These are phyloP conservation scores for Prosopis cineraria DNA, from an alignment of 306 rosid genomes.

Conservation along the genomic window DNA sequence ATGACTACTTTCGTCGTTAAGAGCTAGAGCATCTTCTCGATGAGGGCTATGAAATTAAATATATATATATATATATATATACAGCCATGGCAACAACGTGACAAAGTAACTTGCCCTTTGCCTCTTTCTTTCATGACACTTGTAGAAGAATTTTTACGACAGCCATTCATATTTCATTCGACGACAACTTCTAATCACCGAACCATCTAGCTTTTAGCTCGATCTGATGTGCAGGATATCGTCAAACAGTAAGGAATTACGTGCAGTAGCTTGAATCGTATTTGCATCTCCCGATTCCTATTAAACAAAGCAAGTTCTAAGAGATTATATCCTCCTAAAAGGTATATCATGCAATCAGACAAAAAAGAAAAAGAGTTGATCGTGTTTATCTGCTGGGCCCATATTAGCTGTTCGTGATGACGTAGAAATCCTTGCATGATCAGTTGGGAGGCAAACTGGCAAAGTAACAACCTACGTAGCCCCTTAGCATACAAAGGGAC, in stretches of 20 bases:
- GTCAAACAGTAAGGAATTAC: neutral
- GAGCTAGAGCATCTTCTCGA: slow-evolving; percentile 25
- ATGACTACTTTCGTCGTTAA: neutral
- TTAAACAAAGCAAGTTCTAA: neutral
- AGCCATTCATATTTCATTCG: too few relatives aligned
- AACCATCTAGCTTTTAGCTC: neutral
- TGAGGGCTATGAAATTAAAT: slow-evolving; percentile 34
- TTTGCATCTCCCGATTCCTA: neutral
- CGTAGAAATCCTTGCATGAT: too few relatives aligned
- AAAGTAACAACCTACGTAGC: too few relatives aligned
- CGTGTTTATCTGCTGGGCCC: too few relatives aligned
- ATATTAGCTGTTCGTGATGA: too few relatives aligned
- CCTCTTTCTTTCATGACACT: neutral
- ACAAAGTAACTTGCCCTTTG: slow-evolving; percentile 29
- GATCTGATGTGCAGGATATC: neutral
- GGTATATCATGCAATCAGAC: too few relatives aligned
- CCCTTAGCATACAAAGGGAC: too few relatives aligned
- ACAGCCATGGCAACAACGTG: slow-evolving; percentile 12
- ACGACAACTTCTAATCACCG: neutral
- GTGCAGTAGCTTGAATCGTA: neutral
- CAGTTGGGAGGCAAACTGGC: too few relatives aligned
- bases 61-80: slow-evolving; percentile 13
- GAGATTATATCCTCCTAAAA: too few relatives aligned
- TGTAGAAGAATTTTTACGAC: too few relatives aligned
- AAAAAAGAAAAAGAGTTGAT: too few relatives aligned